These are phyloP conservation scores for Pseudocercospora vitis DNA, from an alignment of 2,329 filamentous ascomycete genomes.

Conservation along the genomic window DNA sequence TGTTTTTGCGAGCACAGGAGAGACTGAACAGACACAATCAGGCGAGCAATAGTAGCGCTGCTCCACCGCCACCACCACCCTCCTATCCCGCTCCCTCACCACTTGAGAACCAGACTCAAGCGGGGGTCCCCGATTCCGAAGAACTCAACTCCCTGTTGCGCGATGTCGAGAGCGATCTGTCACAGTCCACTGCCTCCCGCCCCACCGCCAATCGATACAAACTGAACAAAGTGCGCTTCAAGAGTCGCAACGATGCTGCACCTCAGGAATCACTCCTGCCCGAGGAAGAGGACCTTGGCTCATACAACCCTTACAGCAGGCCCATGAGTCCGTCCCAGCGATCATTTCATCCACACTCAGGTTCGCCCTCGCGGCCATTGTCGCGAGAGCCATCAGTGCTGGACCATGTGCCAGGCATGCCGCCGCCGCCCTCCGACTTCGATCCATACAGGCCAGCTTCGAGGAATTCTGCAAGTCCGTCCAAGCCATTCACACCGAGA, in stretches of 20 bases:
- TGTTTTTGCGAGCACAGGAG: slow-evolving; percentile 34
- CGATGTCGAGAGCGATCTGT: slow-evolving; percentile 40
- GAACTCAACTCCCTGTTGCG: slow-evolving; percentile 48
- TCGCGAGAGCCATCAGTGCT: slow-evolving; percentile 54
- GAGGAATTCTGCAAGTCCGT: slow-evolving; percentile 56
- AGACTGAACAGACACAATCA: slow-evolving; percentile 24
- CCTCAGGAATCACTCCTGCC: slow-evolving; percentile 12
- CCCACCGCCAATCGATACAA: slow-evolving; percentile 30
- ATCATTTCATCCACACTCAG: slow-evolving; percentile 52
- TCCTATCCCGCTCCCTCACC: slow-evolving; percentile 16
- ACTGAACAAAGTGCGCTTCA: slow-evolving; percentile 37
- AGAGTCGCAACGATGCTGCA: slow-evolving; percentile 32
- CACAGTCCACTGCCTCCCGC: slow-evolving; percentile 25
- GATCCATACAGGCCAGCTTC: slow-evolving; percentile 59
- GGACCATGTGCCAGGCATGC: slow-evolving; percentile 51
- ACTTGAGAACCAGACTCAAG: slow-evolving; percentile 26
- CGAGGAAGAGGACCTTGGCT: slow-evolving; percentile 27
- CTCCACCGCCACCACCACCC: slow-evolving; percentile 5
- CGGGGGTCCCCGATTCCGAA: slow-evolving; percentile 38
- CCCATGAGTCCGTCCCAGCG: slow-evolving; percentile 44
- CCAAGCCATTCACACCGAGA: slow-evolving; percentile 36
- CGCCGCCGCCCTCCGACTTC: slow-evolving; percentile 62
- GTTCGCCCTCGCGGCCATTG: slow-evolving; percentile 41
- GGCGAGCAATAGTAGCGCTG: slow-evolving; percentile 17
- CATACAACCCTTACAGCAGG: slow-evolving; percentile 40